phyloP scores from a whole-genome alignment of 2,329 filamentous ascomycete species.

The Domatiomyces globalis region DNA sequence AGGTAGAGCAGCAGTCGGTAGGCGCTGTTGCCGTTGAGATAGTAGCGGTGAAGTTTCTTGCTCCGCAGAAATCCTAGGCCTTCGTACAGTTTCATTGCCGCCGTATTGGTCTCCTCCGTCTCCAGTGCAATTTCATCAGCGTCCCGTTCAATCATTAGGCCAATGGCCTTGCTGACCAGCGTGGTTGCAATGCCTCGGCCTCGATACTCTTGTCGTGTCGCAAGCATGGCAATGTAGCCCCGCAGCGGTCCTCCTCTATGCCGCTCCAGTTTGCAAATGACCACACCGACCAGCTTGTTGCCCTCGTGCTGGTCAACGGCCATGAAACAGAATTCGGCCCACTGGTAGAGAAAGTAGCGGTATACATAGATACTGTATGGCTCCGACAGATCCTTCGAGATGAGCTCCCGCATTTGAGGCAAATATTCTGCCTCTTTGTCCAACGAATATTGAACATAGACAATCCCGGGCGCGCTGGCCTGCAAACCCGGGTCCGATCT shows the following conservation, averaged over 20 bases:
- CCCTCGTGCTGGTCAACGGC: conserved; percentile 46
- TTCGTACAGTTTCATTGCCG: conserved; percentile 87
- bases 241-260: conserved; percentile 76
- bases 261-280: conserved; percentile 85
- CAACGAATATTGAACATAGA: conserved; percentile 46
- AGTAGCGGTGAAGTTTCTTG: conserved; percentile 88
- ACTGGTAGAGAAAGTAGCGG: conserved; percentile 94
- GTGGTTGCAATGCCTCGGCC: conserved; percentile 78
- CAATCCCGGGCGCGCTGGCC: conserved; percentile 22
- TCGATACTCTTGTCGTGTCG: conserved; percentile 66
- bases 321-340: conserved; percentile 95
- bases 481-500: conserved; percentile 6
- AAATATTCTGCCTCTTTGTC: conserved; percentile 54
- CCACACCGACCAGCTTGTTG: conserved; percentile 64
- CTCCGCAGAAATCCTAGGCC: conserved; percentile 79
- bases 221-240: conserved; percentile 97
- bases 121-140: conserved; percentile 94
- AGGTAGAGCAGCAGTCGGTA: conserved; percentile 76
- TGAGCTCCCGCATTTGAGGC: conserved; percentile 75
- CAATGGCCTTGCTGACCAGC: conserved; percentile 78
- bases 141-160: conserved; percentile 68
- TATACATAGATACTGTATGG: conserved; percentile 99
- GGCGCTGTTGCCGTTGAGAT: conserved; percentile 89
- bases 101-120: conserved; percentile 83
- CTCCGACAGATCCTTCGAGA: conserved; percentile 91